Evolutionary conservation across 75 land plant genomes (phyloP), one percentile per base, ranked within the genome.

Genomic region (Selaginella moellendorffii): DNA sequence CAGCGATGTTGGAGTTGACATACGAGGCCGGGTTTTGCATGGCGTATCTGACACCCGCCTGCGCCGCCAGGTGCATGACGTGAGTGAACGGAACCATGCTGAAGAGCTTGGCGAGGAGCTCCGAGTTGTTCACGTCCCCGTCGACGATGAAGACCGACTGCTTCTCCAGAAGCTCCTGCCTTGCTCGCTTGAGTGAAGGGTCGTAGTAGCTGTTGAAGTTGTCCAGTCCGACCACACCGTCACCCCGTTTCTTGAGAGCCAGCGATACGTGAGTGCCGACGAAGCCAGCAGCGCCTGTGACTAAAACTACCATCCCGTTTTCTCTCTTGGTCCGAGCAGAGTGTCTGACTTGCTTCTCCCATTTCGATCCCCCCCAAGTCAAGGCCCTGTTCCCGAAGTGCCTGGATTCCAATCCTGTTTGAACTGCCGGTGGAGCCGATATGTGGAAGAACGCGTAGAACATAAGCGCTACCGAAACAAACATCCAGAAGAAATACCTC

Each of bases 171-270:
- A 88, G 63, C 0, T 27, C 69, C 61, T 77, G 75, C 29, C 93
- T 75, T 2, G 81, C 78, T 20, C 83, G 68, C 65, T 88, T 85
- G 1, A 85, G 74, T 24, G 70, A 65, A 9, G 82, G 64, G 5
- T 85, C 90, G 63, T 88, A 88, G 71, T 88, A 88, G 63, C 63
- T 30, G 64, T 88, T 88, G 76, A 88, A 88, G 58, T 78, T 82
- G 63, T 88, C 93, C n/a, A 88, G 77, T 10, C 93, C 93, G 5
- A 88, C 62, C 23, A 88, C 86, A 51, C 93, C 93, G 61, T 88
- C 93, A 20, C 93, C 90, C n/a, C n/a, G n/a, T n/a, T n/a, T n/a
- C n/a, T n/a, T n/a, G n/a, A n/a, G n/a, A n/a, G n/a, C n/a, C n/a
- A n/a, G n/a, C n/a, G n/a, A n/a, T n/a, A n/a, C n/a, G n/a, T n/a